Evolutionary conservation across 2,329 filamentous ascomycete genomes (phyloP).

Genomic region (Rhytidhysteron rufulum): DNA sequence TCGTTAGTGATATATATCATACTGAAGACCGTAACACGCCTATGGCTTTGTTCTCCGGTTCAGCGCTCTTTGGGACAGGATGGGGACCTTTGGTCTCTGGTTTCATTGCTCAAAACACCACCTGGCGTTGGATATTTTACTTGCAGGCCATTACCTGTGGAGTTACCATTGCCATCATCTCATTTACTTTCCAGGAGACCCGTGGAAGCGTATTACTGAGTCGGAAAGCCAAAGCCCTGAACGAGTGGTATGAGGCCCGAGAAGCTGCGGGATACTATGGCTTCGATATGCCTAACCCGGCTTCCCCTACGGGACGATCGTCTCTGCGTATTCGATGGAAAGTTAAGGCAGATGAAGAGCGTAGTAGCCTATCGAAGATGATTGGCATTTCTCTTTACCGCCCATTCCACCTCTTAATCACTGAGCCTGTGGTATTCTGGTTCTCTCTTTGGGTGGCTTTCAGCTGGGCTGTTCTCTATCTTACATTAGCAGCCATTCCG

Average conservation of each 20-base stretch:
- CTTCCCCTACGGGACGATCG: slow-evolving; percentile 22
- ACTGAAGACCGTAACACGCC: slow-evolving; percentile 77
- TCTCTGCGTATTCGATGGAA: slow-evolving; percentile 69
- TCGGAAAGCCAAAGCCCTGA: slow-evolving; percentile 68
- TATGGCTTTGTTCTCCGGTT: slow-evolving; percentile 84
- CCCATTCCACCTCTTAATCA: slow-evolving; percentile 73
- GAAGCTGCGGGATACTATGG: slow-evolving; percentile 62
- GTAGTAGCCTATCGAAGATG: slow-evolving; percentile 64
- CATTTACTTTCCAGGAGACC: slow-evolving; percentile 74
- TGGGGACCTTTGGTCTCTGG: slow-evolving; percentile 70
- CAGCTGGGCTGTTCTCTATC: slow-evolving; percentile 82
- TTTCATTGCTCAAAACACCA: slow-evolving; percentile 62
- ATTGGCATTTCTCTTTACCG: slow-evolving; percentile 70
- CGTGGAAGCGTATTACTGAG: slow-evolving; percentile 75
- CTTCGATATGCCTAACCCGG: slow-evolving; percentile 41
- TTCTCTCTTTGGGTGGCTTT: slow-evolving; percentile 91
- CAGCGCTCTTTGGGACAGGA: slow-evolving; percentile 74
- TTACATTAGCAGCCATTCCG: slow-evolving; percentile 77
- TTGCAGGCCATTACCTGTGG: slow-evolving; percentile 70
- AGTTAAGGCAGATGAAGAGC: slow-evolving; percentile 73
- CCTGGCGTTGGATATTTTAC: slow-evolving; percentile 88
- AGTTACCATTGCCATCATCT: slow-evolving; percentile 60
- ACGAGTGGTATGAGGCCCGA: slow-evolving; percentile 72
- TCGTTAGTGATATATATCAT: slow-evolving; percentile 82
- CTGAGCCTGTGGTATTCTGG: slow-evolving; percentile 75